Conservation (phyloP, 495 filamentous ascomycete species). For the Penicillium atrosanguineum region DNA sequence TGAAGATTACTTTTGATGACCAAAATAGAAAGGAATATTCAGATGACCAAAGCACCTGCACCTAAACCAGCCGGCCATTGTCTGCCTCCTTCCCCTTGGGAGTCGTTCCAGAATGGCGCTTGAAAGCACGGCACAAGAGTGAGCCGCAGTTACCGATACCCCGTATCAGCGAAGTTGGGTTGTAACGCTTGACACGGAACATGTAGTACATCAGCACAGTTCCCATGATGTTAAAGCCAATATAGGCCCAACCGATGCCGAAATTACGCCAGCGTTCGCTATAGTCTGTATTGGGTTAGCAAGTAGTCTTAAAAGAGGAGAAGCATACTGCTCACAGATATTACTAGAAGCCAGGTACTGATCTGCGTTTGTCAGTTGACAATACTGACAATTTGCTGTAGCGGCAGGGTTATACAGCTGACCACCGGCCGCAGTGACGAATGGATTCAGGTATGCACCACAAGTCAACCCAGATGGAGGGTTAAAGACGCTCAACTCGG, state of each 20-base stretch:
- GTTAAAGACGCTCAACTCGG: conserved; percentile 52
- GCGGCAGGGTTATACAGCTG: conserved; percentile 45
- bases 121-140: conserved; percentile 40
- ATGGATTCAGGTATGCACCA: conserved; percentile 43
- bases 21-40: background rate
- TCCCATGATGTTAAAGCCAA: conserved; percentile 48
- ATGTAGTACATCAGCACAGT: conserved; percentile 53
- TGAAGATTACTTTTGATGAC: background rate
- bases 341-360: conserved; percentile 44
- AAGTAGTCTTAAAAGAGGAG: background rate
- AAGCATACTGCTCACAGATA: conserved; percentile 37
- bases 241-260: conserved; percentile 54
- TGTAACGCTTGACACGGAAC: conserved; percentile 51
- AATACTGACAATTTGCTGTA: conserved; percentile 43
- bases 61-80: conserved; percentile 35
- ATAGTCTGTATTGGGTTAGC: conserved; percentile 27
- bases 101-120: conserved; percentile 47
- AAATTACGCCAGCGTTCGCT: conserved; percentile 52
- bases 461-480: conserved; percentile 51
- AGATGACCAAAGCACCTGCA: background rate
- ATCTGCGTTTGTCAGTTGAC: conserved; percentile 44
- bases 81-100: conserved; percentile 61
- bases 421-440: conserved; percentile 32
- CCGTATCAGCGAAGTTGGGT: conserved; percentile 35
- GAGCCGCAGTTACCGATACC: conserved; percentile 26